phyloP scores from a whole-genome alignment of 2,329 filamentous ascomycete genomes.

The Claviceps maximensis region DNA sequence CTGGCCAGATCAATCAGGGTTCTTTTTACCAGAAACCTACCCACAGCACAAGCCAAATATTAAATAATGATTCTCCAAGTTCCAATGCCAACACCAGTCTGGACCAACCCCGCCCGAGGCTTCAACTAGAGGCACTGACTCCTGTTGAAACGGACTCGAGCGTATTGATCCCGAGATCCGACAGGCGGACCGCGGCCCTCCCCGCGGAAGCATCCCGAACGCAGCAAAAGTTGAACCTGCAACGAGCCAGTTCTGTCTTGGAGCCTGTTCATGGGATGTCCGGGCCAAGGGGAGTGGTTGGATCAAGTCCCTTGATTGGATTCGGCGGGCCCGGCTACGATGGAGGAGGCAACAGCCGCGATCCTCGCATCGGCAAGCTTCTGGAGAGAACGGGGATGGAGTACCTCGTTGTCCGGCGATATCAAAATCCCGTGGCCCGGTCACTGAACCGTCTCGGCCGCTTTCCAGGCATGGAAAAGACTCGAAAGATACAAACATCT shows the following conservation, averaged over 20 bases:
- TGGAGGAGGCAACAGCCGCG: slow-evolving; percentile 32
- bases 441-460: slow-evolving; percentile 36
- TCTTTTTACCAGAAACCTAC: slow-evolving; percentile 35
- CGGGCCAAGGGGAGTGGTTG: slow-evolving; percentile 24
- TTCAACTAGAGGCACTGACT: slow-evolving; percentile 11
- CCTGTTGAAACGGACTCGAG: slow-evolving; percentile 25
- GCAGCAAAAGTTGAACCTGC: slow-evolving; percentile 63
- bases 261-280: slow-evolving; percentile 42
- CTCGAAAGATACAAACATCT: slow-evolving; percentile 27
- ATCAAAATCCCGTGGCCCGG: slow-evolving; percentile 56
- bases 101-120: slow-evolving; percentile 12
- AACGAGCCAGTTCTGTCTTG: slow-evolving; percentile 58
- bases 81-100: slow-evolving; percentile 30
- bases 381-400: slow-evolving; percentile 59
- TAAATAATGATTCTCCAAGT: slow-evolving; percentile 22
- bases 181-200: slow-evolving; percentile 24
- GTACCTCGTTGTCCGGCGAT: slow-evolving; percentile 59
- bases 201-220: slow-evolving; percentile 50
- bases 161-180: slow-evolving; percentile 32
- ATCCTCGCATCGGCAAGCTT: slow-evolving; percentile 50
- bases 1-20: slow-evolving; percentile 34
- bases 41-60: slow-evolving; percentile 16
- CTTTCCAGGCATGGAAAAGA: slow-evolving; percentile 38
- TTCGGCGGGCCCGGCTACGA: slow-evolving; percentile 44
- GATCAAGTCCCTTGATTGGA: slow-evolving; percentile 34